These are phyloP conservation scores for Sugiyamaella chiloensis DNA, from an alignment of 805 yeast species.

Conservation along the genomic window DNA sequence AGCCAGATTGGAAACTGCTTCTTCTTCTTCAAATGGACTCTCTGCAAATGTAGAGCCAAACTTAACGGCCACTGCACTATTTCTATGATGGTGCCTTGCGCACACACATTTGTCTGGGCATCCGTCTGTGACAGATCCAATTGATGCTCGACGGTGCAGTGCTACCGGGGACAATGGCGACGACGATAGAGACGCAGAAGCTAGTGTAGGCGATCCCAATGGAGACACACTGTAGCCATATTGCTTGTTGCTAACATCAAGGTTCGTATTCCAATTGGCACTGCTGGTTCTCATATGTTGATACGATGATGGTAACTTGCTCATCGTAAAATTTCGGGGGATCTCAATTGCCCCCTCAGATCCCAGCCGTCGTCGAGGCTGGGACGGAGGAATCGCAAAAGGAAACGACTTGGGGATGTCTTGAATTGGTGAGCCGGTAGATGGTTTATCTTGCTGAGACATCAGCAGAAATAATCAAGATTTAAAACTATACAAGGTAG, in stretches of 20 bases:
- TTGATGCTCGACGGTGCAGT: slow-evolving; percentile 10
- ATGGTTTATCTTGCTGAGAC: neutral
- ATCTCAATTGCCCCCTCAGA: slow-evolving; percentile 8
- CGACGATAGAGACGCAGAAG: neutral
- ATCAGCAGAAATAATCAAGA: no score
- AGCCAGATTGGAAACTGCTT: neutral
- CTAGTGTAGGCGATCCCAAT: neutral
- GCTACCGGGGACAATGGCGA: slow-evolving; percentile 7
- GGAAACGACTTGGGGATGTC: neutral
- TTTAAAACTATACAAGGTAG: no score
- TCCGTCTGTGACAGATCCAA: slow-evolving; percentile 2
- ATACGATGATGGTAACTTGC: neutral
- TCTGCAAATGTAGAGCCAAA: slow-evolving; percentile 19
- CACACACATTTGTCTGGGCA: slow-evolving; percentile 12
- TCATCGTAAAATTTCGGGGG: neutral
- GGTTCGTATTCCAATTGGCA: neutral
- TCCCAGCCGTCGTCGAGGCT: slow-evolving; percentile 3
- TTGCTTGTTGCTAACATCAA: neutral
- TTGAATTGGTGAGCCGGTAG: neutral
- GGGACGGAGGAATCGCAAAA: neutral
- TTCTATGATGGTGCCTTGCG: slow-evolving; percentile 31
- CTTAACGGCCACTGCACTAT: slow-evolving; percentile 29
- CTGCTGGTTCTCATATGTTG: slow-evolving; percentile 3
- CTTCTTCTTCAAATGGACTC: slow-evolving; percentile 17
- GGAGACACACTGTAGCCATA: neutral